phyloP scores from a whole-genome alignment of 2,329 filamentous ascomycete genomes.

The Epichloe gansuensis region DNA sequence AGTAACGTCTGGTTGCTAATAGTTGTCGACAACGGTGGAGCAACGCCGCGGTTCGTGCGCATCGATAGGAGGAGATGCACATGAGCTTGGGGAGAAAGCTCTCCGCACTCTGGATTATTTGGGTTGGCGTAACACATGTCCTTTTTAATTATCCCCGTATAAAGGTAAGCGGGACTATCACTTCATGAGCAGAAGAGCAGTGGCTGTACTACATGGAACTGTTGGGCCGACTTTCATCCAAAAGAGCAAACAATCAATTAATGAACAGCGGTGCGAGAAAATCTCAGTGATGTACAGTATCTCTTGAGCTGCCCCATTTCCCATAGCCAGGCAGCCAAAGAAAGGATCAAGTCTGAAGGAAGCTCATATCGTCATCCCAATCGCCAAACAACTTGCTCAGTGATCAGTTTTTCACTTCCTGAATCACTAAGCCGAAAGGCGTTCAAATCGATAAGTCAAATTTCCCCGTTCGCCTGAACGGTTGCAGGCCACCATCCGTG shows the following conservation, averaged over 20 bases:
- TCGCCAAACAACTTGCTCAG: constrained; percentile 17
- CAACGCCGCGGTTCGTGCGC: neutral
- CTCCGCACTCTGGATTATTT: neutral
- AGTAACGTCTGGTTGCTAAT: too few relatives aligned
- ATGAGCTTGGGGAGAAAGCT: neutral
- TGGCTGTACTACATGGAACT: neutral
- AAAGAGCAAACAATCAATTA: neutral
- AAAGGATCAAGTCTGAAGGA: constrained; percentile 9
- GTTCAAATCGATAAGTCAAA: neutral
- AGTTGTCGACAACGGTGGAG: too few relatives aligned
- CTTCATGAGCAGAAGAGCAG: neutral
- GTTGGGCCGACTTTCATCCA: neutral
- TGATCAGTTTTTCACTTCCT: constrained; percentile 6
- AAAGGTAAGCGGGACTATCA: neutral
- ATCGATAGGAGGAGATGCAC: neutral
- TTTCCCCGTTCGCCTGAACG: neutral
- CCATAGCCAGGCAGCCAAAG: neutral
- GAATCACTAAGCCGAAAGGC: neutral
- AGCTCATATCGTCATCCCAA: constrained; percentile 17
- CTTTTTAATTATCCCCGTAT: too few relatives aligned
- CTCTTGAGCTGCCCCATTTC: neutral
- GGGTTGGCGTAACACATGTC: too few relatives aligned
- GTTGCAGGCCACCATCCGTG: neutral
- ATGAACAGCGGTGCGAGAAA: neutral
- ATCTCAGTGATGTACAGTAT: neutral